Percentiles rank a stretch among this genome's conserved stretches.
These are phyloP conservation scores for Fusarium sororula DNA, from an alignment of 2,329 filamentous ascomycete genomes.

Conservation along the genomic window DNA sequence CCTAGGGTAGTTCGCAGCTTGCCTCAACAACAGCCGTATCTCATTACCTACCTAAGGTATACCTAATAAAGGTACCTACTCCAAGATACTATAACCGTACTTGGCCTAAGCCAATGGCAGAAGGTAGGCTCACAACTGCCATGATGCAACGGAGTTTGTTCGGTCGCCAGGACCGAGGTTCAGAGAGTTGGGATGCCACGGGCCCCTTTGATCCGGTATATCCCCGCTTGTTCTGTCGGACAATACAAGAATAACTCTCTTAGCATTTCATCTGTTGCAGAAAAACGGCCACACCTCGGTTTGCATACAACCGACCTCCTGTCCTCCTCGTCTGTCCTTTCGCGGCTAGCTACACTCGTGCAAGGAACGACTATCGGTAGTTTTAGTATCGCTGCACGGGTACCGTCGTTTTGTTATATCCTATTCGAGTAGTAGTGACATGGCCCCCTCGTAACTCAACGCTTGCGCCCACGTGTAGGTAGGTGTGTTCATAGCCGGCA, in stretches of 20 bases:
- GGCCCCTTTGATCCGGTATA: constrained; percentile 42
- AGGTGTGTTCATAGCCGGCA: constrained; percentile 37
- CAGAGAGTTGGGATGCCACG: constrained; percentile 6
- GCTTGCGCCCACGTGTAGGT: background rate
- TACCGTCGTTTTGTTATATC: background rate
- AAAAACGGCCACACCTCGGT: constrained; percentile 11
- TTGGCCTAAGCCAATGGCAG: constrained; percentile 6
- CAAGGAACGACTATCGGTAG: background rate
- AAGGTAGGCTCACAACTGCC: background rate
- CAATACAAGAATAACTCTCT: background rate
- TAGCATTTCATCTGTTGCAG: background rate
- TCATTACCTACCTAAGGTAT: background rate
- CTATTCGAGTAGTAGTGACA: constrained; percentile 5
- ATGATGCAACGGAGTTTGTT: background rate
- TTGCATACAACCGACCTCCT: background rate
- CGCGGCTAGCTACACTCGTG: background rate
- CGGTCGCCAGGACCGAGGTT: constrained; percentile 40
- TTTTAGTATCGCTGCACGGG: background rate
- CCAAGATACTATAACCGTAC: background rate
- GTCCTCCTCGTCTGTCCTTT: background rate
- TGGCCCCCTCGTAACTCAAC: background rate
- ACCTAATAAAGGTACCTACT: background rate
- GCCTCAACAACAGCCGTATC: background rate
- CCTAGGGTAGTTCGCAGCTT: constrained; percentile 1
- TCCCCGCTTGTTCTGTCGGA: background rate